These are phyloP conservation scores for Metschnikowia aberdeeniae DNA, from an alignment of 805 yeast species.

Conservation along the genomic window DNA sequence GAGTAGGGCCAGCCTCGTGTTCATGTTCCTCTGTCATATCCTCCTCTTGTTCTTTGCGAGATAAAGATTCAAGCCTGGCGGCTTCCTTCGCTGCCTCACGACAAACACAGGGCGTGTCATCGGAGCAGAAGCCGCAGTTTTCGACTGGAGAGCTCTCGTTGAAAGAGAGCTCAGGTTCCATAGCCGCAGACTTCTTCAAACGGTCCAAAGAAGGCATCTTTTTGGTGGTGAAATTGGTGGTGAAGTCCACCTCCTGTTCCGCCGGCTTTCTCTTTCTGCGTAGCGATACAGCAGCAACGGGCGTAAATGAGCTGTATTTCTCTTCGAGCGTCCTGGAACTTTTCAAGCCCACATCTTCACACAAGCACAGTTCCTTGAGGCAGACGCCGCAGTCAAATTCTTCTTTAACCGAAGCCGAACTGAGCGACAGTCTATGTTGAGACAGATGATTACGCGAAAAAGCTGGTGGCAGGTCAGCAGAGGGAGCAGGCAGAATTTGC, in stretches of 20 bases:
- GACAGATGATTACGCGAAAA: neutral
- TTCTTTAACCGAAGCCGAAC: neutral
- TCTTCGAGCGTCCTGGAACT: constrained; percentile 23
- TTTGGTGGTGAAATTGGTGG: constrained; percentile 38
- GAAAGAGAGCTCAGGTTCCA: constrained; percentile 16
- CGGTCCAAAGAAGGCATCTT: constrained; percentile 37
- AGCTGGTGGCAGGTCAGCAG: constrained; percentile 40
- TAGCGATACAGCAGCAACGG: constrained; percentile 66
- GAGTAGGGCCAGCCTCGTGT: constrained; percentile 23
- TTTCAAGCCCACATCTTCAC: constrained; percentile 51
- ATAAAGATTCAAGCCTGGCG: constrained; percentile 31
- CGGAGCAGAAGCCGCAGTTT: constrained; percentile 91
- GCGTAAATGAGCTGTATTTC: constrained; percentile 44
- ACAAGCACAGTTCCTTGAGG: constrained; percentile 61
- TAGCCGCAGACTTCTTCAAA: constrained; percentile 15
- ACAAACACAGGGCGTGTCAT: constrained; percentile 88
- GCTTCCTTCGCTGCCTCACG: constrained; percentile 66
- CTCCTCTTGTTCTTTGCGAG: constrained; percentile 14
- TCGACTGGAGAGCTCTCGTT: constrained; percentile 54
- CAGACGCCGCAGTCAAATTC: constrained; percentile 62
- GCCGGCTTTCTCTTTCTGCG: constrained; percentile 22
- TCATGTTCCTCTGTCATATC: constrained; percentile 13
- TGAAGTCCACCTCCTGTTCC: constrained; percentile 51
- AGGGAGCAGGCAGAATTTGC: constrained; percentile 52
- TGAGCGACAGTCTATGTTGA: neutral